Conservation (phyloP, 805 yeast genomes). For the Barnettozyma sucrosica region DNA sequence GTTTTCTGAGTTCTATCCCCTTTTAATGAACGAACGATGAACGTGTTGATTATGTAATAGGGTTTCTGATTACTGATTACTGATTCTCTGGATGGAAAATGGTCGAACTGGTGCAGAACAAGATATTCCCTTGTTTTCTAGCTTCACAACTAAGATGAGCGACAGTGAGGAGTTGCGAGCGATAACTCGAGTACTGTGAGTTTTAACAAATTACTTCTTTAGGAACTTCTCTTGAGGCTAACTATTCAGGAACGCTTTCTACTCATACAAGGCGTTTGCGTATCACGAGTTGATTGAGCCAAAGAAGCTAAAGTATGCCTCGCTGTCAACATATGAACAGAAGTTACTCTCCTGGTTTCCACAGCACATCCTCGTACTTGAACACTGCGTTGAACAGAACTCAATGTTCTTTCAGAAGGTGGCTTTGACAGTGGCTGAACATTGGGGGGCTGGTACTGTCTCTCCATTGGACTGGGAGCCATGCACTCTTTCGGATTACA, state of each 20-base stretch:
- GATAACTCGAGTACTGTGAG: conserved; percentile 3
- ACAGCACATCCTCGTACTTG: conserved; percentile 34
- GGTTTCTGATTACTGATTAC: too few relatives aligned
- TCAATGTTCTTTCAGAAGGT: conserved; percentile 37
- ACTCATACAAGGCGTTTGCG: conserved; percentile 32
- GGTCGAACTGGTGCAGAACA: too few relatives aligned
- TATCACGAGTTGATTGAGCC: conserved; percentile 28
- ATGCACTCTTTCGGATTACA: conserved; percentile 40
- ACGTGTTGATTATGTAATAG: background rate
- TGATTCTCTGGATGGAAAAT: too few relatives aligned
- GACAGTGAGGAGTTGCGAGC: background rate
- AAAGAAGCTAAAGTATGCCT: conserved; percentile 28
- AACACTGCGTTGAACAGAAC: conserved; percentile 40
- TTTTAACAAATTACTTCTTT: background rate
- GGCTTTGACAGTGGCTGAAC: conserved; percentile 37
- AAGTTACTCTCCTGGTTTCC: conserved; percentile 46
- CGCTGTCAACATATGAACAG: conserved; percentile 37
- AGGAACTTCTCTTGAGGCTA: background rate
- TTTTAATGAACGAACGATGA: background rate
- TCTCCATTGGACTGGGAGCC: conserved; percentile 37
- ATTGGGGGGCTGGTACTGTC: conserved; percentile 42
- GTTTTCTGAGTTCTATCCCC: background rate
- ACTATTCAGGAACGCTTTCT: conserved; percentile 22
- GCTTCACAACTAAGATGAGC: background rate
- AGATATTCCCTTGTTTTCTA: background rate